These are phyloP conservation scores for Ambrosia hybrid DNA, from an alignment of 140 eudicot species.

Conservation along the genomic window DNA sequence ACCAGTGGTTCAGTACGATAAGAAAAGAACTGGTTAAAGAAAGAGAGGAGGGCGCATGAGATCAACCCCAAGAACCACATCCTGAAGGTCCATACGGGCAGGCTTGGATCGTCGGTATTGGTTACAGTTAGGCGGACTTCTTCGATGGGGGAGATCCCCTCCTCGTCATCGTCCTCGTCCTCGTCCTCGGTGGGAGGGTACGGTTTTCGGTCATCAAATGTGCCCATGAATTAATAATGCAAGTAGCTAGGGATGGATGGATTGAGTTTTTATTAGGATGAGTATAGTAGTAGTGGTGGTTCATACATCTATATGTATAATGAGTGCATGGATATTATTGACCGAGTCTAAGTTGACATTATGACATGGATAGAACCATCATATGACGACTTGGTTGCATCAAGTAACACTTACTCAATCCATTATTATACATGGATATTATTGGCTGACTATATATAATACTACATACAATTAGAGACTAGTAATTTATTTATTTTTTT, in stretches of 20 bases:
- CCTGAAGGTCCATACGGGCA: slow-evolving; percentile 94
- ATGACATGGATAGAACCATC: too few relatives aligned
- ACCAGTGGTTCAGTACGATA: slow-evolving; percentile 81
- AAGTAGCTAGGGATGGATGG: neutral
- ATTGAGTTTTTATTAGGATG: too few relatives aligned
- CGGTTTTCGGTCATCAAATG: neutral
- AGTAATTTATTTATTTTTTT: too few relatives aligned
- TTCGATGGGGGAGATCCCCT: slow-evolving; percentile 72
- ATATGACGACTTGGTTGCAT: too few relatives aligned
- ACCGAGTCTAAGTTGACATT: too few relatives aligned
- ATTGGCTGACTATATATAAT: too few relatives aligned
- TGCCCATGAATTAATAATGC: neutral
- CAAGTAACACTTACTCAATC: too few relatives aligned
- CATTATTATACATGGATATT: too few relatives aligned
- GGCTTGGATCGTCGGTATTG: slow-evolving; percentile 77
- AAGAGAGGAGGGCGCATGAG: slow-evolving; percentile 73
- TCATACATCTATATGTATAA: too few relatives aligned
- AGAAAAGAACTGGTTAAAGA: slow-evolving; percentile 82
- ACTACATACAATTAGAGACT: too few relatives aligned
- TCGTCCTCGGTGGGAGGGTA: slow-evolving; percentile 17
- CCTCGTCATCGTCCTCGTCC: slow-evolving; percentile 35
- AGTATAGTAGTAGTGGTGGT: too few relatives aligned
- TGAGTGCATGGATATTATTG: too few relatives aligned
- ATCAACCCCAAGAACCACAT: slow-evolving; percentile 85
- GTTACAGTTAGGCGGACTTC: slow-evolving; percentile 75